Evolutionary conservation across 768 basidiomycete genomes (phyloP), one percentile per base, ranked within the genome.

Genomic region (Leucocoprinus leucothites): DNA sequence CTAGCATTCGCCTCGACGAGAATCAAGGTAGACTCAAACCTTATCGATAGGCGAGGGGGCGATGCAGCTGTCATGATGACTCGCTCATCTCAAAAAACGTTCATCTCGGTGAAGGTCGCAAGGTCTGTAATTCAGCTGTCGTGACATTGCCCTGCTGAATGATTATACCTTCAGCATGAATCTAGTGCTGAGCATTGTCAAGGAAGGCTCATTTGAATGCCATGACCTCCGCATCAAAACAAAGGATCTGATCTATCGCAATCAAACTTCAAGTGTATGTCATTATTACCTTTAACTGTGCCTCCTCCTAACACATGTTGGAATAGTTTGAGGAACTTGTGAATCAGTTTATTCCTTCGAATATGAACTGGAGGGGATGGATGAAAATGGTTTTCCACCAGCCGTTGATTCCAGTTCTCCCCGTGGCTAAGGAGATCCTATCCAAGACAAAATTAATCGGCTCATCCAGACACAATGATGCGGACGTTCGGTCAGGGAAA

Each of bases 171-270:
- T 18, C 22, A 91, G 89, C 63, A 74, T 90, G 44, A 82, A 88
- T 59, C 69, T 93, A 18, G 69, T 91, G 46, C 65, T 94, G 50
- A 93, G 89, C 63, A 86, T 91, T 60, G 82, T 85, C 67, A 89
- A 89, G 64, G 85, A 87, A 58, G 88, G 88, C 51, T 93, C 93
- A 14, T 90, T 97, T 65, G 85, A 90, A 51, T 91, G 86, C 58
- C 83, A 82, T 18, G 87, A 90, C 59, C 89, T 87, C 9, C 81
- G 81, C 28, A 89, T 94, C 66, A 82, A 82, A 57, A 93, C 91
- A 3, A 85, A 91, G 31, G 82, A 85, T 48, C 75, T 96, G 40
- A 85, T 89, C 61, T 94, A 90, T 67, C 84, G 83, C 56, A 91
- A 91, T 60, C 85, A 88, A 63, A 90, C 89, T 2, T 87, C 81